Evolutionary conservation across 371 early-diverging fungal species (phyloP).

Genomic region (Phascolomyces articulosus): DNA sequence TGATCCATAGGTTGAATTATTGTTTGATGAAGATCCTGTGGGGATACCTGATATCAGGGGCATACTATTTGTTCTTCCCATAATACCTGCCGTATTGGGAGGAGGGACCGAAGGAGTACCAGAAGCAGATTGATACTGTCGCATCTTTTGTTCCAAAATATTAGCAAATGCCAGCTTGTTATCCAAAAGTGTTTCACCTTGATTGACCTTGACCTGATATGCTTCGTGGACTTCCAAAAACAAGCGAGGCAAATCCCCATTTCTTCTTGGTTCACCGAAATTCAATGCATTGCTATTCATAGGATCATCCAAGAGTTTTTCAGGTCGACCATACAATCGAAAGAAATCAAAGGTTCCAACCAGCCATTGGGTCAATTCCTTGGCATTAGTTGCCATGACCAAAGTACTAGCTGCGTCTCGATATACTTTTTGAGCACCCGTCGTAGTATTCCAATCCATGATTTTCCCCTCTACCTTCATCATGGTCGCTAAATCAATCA

Average conservation of each 20-base stretch:
- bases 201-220: slow-evolving; percentile 19
- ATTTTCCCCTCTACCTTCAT: slow-evolving; percentile 46
- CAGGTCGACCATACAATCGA: slow-evolving; percentile 54
- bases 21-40: background rate
- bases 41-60: slow-evolving; percentile 15
- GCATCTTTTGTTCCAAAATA: slow-evolving; percentile 28
- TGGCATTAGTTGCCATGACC: slow-evolving; percentile 43
- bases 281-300: slow-evolving; percentile 32
- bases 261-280: slow-evolving; percentile 30
- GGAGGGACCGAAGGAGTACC: slow-evolving; percentile 2
- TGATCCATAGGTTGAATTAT: background rate
- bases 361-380: slow-evolving; percentile 52
- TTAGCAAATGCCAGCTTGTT: slow-evolving; percentile 35
- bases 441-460: slow-evolving; percentile 15
- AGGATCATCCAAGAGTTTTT: slow-evolving; percentile 31
- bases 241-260: slow-evolving; percentile 12
- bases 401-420: slow-evolving; percentile 30
- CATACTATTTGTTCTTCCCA: slow-evolving; percentile 18
- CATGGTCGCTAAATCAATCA: slow-evolving; percentile 41
- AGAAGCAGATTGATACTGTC: background rate
- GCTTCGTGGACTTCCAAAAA: slow-evolving; percentile 39
- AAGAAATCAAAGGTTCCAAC: slow-evolving; percentile 51
- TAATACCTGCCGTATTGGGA: slow-evolving; percentile 8
- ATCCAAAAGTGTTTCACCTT: slow-evolving; percentile 22
- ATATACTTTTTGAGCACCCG: slow-evolving; percentile 20